Base-by-base conservation (phyloP, 2,329 filamentous ascomycete species). In the Lecanicillium sp. region DNA sequence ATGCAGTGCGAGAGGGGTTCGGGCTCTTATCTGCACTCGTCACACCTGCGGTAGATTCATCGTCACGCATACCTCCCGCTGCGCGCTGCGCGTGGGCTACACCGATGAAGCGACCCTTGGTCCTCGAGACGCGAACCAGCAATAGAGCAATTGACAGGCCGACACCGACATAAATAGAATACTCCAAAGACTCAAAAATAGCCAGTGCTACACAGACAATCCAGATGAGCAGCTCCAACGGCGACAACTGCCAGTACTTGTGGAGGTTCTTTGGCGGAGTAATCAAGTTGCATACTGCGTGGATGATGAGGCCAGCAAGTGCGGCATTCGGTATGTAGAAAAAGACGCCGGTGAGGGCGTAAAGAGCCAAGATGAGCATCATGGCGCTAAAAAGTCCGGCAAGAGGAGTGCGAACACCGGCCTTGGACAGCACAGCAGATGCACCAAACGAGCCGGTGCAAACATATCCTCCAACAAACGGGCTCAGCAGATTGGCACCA, bases 391-490 rank as follows among this genome's bases (percentile, higher is more conserved):
- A 85, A 18, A 87, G 69, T 57, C 86, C 84, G 20, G 82, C 86
- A 29, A 90, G 68, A 0, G 86, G 86, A 1, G 84, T 90, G 29
- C 82, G 77, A 4, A 89, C 85, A 46, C 86, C 86, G 37, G 86
- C 84, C 59, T 90, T 90, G 4, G 84, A 85, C 52, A 90, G 84
- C 55, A 92, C 87, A 29, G 86, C 86, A 2, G 86, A 90, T 13
- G 85, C 78, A 11, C 67, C 67, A 50, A 74, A 74, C 0, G 69
- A 72, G 3, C 64, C 63, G 0, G 64, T 66, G 44, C 62, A 64
- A 8, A 63, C 56, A 34, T 66, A 68, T 3, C 61, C 65, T 4
- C 84, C 84, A 2, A 88, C 61, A 60, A 89, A 87, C 3, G 84
- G 84, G 6, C 81, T 84, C 3, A 89, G 68, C 4, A 89, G 60